Evolutionary conservation across 371 early-diverging fungal genomes (phyloP).

Genomic region (Apophysomyces sp.): DNA sequence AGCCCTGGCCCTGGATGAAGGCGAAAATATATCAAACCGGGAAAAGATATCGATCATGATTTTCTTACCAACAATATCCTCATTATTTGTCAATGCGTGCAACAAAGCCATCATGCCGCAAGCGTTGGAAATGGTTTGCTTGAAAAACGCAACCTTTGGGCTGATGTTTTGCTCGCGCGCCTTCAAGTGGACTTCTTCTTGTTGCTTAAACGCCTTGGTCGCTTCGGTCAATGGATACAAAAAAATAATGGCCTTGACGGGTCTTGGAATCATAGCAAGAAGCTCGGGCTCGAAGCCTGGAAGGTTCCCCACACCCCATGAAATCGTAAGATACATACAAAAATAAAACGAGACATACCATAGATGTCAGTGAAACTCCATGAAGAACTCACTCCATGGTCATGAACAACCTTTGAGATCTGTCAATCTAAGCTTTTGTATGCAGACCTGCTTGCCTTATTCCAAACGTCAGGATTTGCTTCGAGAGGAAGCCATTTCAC

Average conservation of each 20-base stretch:
- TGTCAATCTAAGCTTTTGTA: too few species aligned
- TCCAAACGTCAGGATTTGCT: slow-evolving; percentile 82
- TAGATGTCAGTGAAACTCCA: slow-evolving; percentile 65
- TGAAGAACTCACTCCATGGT: slow-evolving; percentile 52
- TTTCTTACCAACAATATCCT: slow-evolving; percentile 27
- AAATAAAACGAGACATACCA: slow-evolving; percentile 25
- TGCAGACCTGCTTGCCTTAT: slow-evolving; percentile 43
- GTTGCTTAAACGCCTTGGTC: slow-evolving; percentile 52
- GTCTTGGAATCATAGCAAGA: slow-evolving; percentile 73
- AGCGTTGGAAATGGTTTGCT: slow-evolving; percentile 88
- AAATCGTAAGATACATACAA: background rate
- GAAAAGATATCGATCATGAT: background rate
- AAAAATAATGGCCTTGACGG: slow-evolving; percentile 74
- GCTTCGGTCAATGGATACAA: slow-evolving; percentile 61
- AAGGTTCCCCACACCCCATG: too few species aligned
- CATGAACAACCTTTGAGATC: slow-evolving; percentile 46
- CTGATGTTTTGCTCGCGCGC: slow-evolving; percentile 44
- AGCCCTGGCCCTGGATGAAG: slow-evolving; percentile 52
- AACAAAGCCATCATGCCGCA: slow-evolving; percentile 82
- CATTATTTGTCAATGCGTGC: slow-evolving; percentile 64
- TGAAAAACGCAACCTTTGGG: slow-evolving; percentile 65
- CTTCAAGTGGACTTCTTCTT: slow-evolving; percentile 46
- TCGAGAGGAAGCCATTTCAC: slow-evolving; percentile 81
- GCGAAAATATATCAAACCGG: background rate
- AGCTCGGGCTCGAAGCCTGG: slow-evolving; percentile 76